Conservation (phyloP, 192 early-diverging fungal species). For the Phlyctochytrium bullatum region DNA sequence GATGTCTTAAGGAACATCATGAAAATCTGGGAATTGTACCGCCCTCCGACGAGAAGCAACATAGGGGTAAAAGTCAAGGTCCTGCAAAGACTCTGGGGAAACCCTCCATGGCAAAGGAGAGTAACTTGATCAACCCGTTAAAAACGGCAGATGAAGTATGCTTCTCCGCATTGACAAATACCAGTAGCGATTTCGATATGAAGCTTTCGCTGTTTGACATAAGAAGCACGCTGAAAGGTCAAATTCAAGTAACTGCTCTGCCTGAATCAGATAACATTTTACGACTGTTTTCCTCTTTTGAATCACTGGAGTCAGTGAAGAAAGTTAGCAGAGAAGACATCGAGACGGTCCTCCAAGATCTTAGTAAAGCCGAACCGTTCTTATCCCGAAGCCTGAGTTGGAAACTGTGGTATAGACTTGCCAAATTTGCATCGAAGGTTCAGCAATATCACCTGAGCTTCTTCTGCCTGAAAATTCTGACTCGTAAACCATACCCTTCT, state of each 20-base stretch:
- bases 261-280: slow-evolving; percentile 9
- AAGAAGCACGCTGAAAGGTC: slow-evolving; percentile 7
- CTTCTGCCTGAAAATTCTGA: slow-evolving; percentile 2
- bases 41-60: slow-evolving; percentile 1
- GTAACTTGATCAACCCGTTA: neutral
- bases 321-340: slow-evolving; percentile 14
- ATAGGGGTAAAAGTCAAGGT: neutral
- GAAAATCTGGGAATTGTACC: slow-evolving; percentile 7
- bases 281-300: slow-evolving; percentile 12
- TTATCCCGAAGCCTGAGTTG: slow-evolving; percentile 5
- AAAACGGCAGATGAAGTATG: slow-evolving; percentile 17
- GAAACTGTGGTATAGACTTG: slow-evolving; percentile 14
- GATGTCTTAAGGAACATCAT: slow-evolving; percentile 12
- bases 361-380: neutral
- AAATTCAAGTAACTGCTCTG: neutral
- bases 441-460: slow-evolving; percentile 13
- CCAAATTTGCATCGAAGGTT: slow-evolving; percentile 4
- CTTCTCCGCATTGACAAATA: slow-evolving; percentile 6
- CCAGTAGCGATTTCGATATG: slow-evolving; percentile 4
- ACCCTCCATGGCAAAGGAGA: neutral
- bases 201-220: slow-evolving; percentile 20
- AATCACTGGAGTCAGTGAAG: slow-evolving; percentile 4
- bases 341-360: slow-evolving; percentile 6
- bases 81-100: slow-evolving; percentile 13
- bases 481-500: neutral